Conservation (phyloP, 1,139 yeast genomes). For the Wickerhamiella infanticola region DNA sequence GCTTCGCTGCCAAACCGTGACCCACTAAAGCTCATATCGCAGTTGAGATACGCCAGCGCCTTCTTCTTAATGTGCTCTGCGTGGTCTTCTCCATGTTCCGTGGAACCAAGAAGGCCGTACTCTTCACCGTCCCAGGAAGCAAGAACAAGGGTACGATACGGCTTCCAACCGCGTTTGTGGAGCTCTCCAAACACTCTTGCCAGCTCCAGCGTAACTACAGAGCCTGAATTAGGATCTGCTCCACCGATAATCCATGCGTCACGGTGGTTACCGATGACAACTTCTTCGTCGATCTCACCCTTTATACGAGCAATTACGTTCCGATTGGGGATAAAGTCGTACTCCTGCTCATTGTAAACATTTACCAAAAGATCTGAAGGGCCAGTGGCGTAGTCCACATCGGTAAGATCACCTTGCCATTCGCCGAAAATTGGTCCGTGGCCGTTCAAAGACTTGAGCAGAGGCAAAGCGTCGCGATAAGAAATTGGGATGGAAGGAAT, state of each 20-base stretch:
- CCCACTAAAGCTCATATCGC: constrained; percentile 49
- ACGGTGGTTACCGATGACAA: constrained; percentile 52
- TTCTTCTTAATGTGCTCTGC: constrained; percentile 29
- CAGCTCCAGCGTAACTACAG: constrained; percentile 43
- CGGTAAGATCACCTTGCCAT: constrained; percentile 37
- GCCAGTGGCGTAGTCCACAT: constrained; percentile 42
- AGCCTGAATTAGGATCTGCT: constrained; percentile 56
- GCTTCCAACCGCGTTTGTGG: constrained; percentile 39
- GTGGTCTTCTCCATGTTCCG: constrained; percentile 52
- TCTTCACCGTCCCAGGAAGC: constrained; percentile 68
- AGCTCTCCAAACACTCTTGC: constrained; percentile 41
- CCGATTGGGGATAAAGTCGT: constrained; percentile 39
- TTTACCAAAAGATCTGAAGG: constrained; percentile 40
- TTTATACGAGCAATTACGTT: constrained; percentile 43
- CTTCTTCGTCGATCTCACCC: constrained; percentile 36
- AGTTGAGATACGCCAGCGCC: constrained; percentile 44
- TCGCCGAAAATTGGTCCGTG: constrained; percentile 30
- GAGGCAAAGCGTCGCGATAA: constrained; percentile 41
- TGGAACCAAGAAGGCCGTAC: constrained; percentile 50
- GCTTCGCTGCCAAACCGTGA: constrained; percentile 30
- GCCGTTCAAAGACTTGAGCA: constrained; percentile 38
- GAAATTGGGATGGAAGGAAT: constrained; percentile 54
- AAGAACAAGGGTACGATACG: constrained; percentile 41
- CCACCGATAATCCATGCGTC: constrained; percentile 66
- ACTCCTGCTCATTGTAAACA: constrained; percentile 41